Evolutionary conservation across 208 protist species (phyloP), one percentile per base, ranked within the genome.

Genomic region (Trypanosoma congolense): DNA sequence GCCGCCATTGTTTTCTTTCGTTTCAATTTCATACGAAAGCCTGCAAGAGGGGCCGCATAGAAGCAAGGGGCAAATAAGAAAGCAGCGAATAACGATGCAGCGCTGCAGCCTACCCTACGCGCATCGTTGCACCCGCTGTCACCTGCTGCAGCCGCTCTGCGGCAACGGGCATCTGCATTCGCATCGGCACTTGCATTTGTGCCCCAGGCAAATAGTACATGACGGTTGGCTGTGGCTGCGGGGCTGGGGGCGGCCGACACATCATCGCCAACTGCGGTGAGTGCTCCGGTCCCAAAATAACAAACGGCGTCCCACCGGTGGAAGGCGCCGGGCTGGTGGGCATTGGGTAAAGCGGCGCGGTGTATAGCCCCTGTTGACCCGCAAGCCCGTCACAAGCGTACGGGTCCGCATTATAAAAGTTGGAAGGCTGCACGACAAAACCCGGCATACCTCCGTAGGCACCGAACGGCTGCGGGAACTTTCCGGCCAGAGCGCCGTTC

Each of bases 151-250:
- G 12, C 33, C 33, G 33, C 33, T 38, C 33, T 38, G 33, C 33
- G 12, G 33, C 12, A 12, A 38, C 12, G 33, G 33, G 33, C 28
- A 31, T 1, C 9, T 40, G 36, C 21, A 18, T 19, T 10, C 28
- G 6, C 0, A 49, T 26, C 1, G 47, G 48, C 1, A 64, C 14
- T 18, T 46, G 21, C 14, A 65, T 19, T 18, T 56, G 48, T 22
- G 47, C 59, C n/a, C 56, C 56, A 2, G 59, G 50, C 22, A 65
- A 35, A 33, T 52, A 65, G 31, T 50, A 65, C 49, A 65, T 52
- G 3, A 65, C 42, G 30, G 59, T 58, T 6, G 59, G 31, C 19
- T 43, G 26, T 14, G 35, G 59, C 26, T 31, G 0, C 5, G 48
- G 29, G 16, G 40, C 35, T 2, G 36, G 5, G 4, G n/a, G 46